phyloP scores from a whole-genome alignment of 352 stramenopile species.

The Pythium aristosporum region DNA sequence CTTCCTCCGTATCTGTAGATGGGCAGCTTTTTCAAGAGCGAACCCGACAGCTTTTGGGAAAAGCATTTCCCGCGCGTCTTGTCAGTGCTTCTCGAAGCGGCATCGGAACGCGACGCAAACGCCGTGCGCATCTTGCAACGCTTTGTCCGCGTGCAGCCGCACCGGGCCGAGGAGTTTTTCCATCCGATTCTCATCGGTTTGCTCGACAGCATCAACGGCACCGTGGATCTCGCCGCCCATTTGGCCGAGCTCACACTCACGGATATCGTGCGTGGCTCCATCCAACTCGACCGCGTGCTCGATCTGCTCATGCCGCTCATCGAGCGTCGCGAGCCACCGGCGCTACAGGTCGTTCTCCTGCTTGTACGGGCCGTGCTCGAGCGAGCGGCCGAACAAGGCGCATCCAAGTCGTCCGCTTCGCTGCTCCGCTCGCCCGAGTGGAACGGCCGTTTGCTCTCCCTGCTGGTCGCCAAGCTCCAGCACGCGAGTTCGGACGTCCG shows the following conservation, averaged over 20 bases:
- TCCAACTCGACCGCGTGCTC: constrained; percentile 37
- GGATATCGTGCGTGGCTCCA: constrained; percentile 33
- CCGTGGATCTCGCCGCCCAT: constrained; percentile 43
- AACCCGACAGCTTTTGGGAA: constrained; percentile 27
- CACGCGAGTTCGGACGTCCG: constrained; percentile 66
- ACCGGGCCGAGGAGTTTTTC: constrained; percentile 49
- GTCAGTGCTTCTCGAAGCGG: constrained; percentile 32
- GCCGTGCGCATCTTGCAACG: constrained; percentile 55
- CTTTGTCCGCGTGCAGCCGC: constrained; percentile 41
- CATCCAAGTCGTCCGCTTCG: background rate
- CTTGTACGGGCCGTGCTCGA: constrained; percentile 51
- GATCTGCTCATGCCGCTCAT: constrained; percentile 42
- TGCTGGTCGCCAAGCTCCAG: constrained; percentile 37
- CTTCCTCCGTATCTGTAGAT: constrained; percentile 12
- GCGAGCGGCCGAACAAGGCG: constrained; percentile 24
- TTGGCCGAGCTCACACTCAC: constrained; percentile 52
- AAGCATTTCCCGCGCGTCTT: constrained; percentile 23
- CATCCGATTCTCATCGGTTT: constrained; percentile 60
- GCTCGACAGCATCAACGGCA: constrained; percentile 41
- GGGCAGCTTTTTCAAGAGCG: constrained; percentile 24
- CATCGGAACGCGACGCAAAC: constrained; percentile 42
- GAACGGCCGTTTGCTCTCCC: constrained; percentile 32
- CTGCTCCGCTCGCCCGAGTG: constrained; percentile 33
- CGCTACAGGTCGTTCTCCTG: constrained; percentile 47
- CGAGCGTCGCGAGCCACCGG: constrained; percentile 35